Evolutionary conservation across 441 rosid genomes (phyloP).

Genomic region (Euphorbia schlechtendalii): DNA sequence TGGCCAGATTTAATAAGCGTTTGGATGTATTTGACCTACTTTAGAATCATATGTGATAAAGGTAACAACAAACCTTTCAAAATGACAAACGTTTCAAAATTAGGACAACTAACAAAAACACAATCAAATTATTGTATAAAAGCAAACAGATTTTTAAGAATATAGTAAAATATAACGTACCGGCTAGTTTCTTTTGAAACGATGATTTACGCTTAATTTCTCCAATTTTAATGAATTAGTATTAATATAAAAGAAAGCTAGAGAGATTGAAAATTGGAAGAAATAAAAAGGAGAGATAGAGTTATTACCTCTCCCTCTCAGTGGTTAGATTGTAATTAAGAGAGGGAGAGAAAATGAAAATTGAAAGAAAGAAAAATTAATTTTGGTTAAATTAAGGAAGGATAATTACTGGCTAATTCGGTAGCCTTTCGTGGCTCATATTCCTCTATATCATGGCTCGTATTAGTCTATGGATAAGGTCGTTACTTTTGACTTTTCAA

Average conservation of each 20-base stretch:
- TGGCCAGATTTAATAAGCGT: too few species aligned
- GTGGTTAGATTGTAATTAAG: constrained; percentile 4
- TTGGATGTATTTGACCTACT: too few species aligned
- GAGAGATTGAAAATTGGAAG: neutral
- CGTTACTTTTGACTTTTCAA: constrained; percentile 1
- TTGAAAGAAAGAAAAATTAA: neutral
- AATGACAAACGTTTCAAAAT: too few species aligned
- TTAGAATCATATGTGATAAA: too few species aligned
- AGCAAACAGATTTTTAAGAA: too few species aligned
- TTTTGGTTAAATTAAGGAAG: neutral
- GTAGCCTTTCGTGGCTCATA: constrained; percentile 6
- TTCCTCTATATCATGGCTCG: constrained; percentile 3
- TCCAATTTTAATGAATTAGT: neutral
- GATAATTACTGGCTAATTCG: constrained; percentile 31
- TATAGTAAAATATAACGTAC: neutral
- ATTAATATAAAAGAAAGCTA: neutral
- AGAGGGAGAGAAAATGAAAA: neutral
- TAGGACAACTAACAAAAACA: too few species aligned
- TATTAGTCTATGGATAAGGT: constrained; percentile 11
- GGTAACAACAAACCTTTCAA: too few species aligned
- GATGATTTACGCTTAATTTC: neutral
- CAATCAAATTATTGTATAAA: too few species aligned
- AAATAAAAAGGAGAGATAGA: neutral
- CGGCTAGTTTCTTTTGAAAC: neutral
- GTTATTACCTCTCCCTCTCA: neutral